Evolutionary conservation across 2,329 filamentous ascomycete species (phyloP).

Genomic region (Trichoderma koningiopsis): DNA sequence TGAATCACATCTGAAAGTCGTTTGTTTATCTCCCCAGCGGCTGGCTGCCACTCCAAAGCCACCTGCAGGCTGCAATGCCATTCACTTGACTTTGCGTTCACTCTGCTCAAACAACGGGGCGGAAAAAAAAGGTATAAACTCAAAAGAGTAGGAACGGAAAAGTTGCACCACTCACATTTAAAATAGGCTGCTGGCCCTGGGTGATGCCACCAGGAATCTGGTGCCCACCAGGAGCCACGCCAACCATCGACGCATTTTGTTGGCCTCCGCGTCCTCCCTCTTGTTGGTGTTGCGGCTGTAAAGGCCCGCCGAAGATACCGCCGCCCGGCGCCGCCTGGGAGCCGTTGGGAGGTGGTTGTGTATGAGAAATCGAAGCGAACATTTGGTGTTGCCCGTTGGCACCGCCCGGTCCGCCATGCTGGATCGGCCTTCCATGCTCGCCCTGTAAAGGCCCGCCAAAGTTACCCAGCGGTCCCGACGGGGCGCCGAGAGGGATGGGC

Average conservation of each 20-base stretch:
- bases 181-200: constrained; percentile 48
- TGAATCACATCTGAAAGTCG: constrained; percentile 24
- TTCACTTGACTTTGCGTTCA: background rate
- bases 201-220: constrained; percentile 45
- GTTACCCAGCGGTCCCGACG: constrained; percentile 51
- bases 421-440: constrained; percentile 54
- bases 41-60: constrained; percentile 4
- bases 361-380: constrained; percentile 58
- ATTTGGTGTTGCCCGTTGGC: constrained; percentile 55
- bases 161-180: constrained; percentile 51
- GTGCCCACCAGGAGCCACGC: constrained; percentile 45
- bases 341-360: constrained; percentile 52
- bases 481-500: constrained; percentile 54
- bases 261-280: constrained; percentile 58
- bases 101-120: background rate
- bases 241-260: constrained; percentile 56
- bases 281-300: constrained; percentile 59
- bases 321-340: constrained; percentile 61
- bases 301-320: constrained; percentile 69
- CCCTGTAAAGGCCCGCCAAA: constrained; percentile 59
- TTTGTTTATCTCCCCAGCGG: constrained; percentile 6
- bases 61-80: background rate
- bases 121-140: background rate
- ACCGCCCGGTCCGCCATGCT: constrained; percentile 54
- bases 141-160: background rate